These are phyloP conservation scores for Scleroderma bovista DNA, from an alignment of 768 basidiomycete genomes.

Conservation along the genomic window DNA sequence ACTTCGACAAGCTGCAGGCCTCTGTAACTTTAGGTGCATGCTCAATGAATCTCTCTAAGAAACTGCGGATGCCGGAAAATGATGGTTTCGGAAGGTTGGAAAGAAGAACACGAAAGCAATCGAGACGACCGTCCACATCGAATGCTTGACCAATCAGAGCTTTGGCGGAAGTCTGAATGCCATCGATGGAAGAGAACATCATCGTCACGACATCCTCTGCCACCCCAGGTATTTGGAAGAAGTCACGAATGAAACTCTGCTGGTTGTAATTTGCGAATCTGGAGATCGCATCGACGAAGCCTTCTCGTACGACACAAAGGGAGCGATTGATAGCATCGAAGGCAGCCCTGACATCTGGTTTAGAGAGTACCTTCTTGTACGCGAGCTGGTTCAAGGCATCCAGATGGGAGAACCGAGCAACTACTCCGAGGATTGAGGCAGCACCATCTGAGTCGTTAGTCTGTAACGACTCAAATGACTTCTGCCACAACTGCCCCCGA, in stretches of 20 bases:
- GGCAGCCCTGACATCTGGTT: conserved; percentile 25
- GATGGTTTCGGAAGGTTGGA: conserved; percentile 58
- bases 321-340: conserved; percentile 59
- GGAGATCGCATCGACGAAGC: conserved; percentile 58
- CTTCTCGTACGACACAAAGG: conserved; percentile 50
- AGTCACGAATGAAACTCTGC: conserved; percentile 42
- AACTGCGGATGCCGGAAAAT: conserved; percentile 65
- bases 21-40: conserved; percentile 68
- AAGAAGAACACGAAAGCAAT: conserved; percentile 80
- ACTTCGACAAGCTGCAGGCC: conserved; percentile 83
- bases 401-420: conserved; percentile 60
- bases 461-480: conserved; percentile 54
- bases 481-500: conserved; percentile 62
- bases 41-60: conserved; percentile 58
- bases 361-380: conserved; percentile 37
- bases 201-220: conserved; percentile 58
- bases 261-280: conserved; percentile 60
- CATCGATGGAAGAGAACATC: conserved; percentile 77
- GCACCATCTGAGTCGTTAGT: conserved; percentile 55
- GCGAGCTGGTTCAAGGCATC: conserved; percentile 52
- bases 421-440: conserved; percentile 49
- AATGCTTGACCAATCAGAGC: conserved; percentile 80
- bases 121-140: conserved; percentile 83
- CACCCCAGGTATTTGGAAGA: conserved; percentile 53
- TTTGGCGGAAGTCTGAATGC: conserved; percentile 70